Evolutionary conservation across 1,284 basidiomycete species (phyloP).

Genomic region (Microbotryum intermedium): DNA sequence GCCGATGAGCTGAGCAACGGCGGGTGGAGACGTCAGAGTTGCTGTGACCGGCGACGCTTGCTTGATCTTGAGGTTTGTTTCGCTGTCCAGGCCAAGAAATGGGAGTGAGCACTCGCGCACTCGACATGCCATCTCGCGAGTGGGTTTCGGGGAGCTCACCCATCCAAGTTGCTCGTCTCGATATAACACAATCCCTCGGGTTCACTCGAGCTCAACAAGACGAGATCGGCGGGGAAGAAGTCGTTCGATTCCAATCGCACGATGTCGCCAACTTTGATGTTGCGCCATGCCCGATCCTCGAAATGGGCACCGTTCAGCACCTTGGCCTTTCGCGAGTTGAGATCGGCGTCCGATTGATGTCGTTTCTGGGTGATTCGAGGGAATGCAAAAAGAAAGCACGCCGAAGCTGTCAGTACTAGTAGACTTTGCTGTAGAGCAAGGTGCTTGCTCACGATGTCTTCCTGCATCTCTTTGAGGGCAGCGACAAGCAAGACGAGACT

Average conservation of each 20-base stretch:
- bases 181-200: conserved; percentile 96
- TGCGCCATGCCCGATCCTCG: conserved; percentile 71
- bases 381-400: background rate
- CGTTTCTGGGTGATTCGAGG: conserved; percentile 53
- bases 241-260: conserved; percentile 83
- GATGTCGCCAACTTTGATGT: conserved; percentile 84
- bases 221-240: conserved; percentile 91
- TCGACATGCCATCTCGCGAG: conserved; percentile 8
- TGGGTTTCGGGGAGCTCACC: conserved; percentile 48
- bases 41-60: conserved; percentile 81
- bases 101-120: background rate
- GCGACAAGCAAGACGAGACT: conserved; percentile 82
- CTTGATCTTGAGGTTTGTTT: conserved; percentile 99
- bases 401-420: background rate
- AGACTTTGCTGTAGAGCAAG: background rate
- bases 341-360: conserved; percentile 84
- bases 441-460: conserved; percentile 58
- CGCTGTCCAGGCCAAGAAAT: conserved; percentile 47
- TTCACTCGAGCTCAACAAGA: conserved; percentile 81
- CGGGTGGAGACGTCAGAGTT: conserved; percentile 63
- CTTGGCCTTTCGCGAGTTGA: conserved; percentile 75
- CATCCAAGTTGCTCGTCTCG: conserved; percentile 94
- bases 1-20: conserved; percentile 67
- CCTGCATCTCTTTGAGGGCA: conserved; percentile 94
- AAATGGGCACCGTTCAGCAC: conserved; percentile 63